Base-by-base conservation (phyloP, 805 yeast genomes). In the Nakazawaea siamensis region DNA sequence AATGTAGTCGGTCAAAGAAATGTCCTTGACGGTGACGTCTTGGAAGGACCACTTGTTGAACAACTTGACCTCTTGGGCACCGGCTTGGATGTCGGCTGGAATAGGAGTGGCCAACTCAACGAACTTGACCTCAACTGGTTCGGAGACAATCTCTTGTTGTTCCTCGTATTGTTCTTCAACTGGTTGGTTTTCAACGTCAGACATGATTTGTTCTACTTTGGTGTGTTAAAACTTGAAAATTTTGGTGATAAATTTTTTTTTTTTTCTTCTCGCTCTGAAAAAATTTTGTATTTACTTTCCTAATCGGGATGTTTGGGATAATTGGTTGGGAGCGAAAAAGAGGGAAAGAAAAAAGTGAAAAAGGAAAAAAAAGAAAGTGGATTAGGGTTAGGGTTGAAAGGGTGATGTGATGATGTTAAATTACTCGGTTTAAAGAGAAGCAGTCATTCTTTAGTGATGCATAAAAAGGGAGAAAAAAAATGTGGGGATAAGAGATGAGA, bases 1-100 rank as follows among this genome's bases (percentile, higher is more conserved):
- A 58, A 92, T 73, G 92, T 92, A 92, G 74, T 92, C 98, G 60
- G 92, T 87, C 67, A 92, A 78, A 50, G 98, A 90, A 64, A 94
- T 82, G 68, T 92, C 99, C 79, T 86, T 87, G 57, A 92, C 86
- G 69, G 88, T 92, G 60, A 92, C 92, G 46, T 86, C 97, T 70
- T 88, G 94, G 65, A 84, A 94, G 52, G 97, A 80, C 98, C 98
- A 92, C 74, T 90, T 92, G 95, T 92, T 92, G 90, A 92, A 92
- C 62, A 92, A 80, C 74, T 87, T 90, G 70, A 92, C 81, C 73
- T 86, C 94, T 64, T 77, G 80, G 66, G 90, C 86, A 70, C 95
- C 97, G 64, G 79, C 82, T 73, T 85, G 94, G 62, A 92, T 86
- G 37, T 86, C 97, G 66, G 80, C 86, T 70, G 98, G 97, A 64